Evolutionary conservation across 371 early-diverging fungal genomes (phyloP).

Genomic region (Mucor irregularis): DNA sequence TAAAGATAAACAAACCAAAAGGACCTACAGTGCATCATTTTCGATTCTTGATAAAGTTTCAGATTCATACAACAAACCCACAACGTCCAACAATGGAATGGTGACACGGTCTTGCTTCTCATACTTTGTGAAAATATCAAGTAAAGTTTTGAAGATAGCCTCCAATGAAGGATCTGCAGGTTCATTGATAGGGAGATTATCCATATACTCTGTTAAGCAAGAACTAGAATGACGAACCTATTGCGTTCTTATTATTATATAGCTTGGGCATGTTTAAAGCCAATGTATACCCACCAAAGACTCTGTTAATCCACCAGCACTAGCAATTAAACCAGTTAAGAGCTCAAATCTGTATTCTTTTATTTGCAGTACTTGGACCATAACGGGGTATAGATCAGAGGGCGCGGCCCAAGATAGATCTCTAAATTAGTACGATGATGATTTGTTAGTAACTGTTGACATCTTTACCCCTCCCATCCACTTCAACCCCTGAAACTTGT

Average conservation of each 20-base stretch:
- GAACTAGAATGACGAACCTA: constrained; percentile 74
- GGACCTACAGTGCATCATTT: constrained; percentile 37
- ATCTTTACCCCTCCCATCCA: neutral
- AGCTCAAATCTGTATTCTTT: constrained; percentile 62
- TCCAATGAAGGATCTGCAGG: constrained; percentile 20
- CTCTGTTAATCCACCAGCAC: constrained; percentile 83
- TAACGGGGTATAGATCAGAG: constrained; percentile 63
- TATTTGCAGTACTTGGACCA: constrained; percentile 58
- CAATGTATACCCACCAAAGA: constrained; percentile 58
- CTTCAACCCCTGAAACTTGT: neutral
- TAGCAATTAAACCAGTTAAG: constrained; percentile 69
- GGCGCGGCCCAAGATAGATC: constrained; percentile 68
- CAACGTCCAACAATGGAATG: constrained; percentile 64
- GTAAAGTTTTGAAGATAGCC: constrained; percentile 36
- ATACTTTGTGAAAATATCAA: constrained; percentile 46
- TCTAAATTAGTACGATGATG: constrained; percentile 15
- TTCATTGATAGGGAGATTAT: constrained; percentile 31
- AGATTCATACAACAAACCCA: constrained; percentile 66
- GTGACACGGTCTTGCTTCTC: constrained; percentile 65
- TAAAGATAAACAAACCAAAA: neutral
- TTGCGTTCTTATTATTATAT: neutral
- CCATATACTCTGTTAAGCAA: constrained; percentile 63
- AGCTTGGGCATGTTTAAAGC: neutral
- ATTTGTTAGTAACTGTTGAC: neutral
- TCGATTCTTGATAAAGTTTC: constrained; percentile 45